Evolutionary conservation across 352 stramenopile species (phyloP).

Genomic region (Globisporangium middletonii): DNA sequence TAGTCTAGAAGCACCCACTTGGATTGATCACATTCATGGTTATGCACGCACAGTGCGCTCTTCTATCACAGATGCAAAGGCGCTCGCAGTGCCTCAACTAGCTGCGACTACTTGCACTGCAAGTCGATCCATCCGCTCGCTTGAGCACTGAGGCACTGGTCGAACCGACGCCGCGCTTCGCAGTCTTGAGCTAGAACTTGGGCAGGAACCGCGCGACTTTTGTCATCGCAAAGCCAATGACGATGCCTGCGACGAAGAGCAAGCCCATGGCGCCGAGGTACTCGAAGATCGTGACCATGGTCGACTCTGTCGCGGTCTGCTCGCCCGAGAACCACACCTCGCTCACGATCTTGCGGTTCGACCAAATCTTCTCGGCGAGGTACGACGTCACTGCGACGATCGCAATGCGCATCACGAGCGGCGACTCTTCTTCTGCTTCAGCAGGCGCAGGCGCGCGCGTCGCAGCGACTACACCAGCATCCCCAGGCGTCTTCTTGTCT

Average conservation of each 20-base stretch:
- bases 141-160: too few species aligned
- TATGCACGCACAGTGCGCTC: too few species aligned
- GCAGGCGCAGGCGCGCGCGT: neutral
- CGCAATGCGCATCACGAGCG: slow-evolving; percentile 46
- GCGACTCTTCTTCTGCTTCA: slow-evolving; percentile 17
- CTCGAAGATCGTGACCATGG: slow-evolving; percentile 71
- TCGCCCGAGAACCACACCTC: slow-evolving; percentile 55
- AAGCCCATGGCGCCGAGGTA: slow-evolving; percentile 74
- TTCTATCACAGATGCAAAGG: too few species aligned
- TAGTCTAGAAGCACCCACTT: too few species aligned
- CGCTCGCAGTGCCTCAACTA: too few species aligned
- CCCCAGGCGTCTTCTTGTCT: slow-evolving; percentile 5
- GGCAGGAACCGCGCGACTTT: slow-evolving; percentile 25
- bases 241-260: slow-evolving; percentile 63
- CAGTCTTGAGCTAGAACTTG: slow-evolving; percentile 1
- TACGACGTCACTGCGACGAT: slow-evolving; percentile 65
- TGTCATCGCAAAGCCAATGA: slow-evolving; percentile 48
- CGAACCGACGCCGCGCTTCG: neutral
- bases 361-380: slow-evolving; percentile 78
- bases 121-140: too few species aligned
- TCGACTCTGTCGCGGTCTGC: slow-evolving; percentile 43
- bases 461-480: neutral
- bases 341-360: slow-evolving; percentile 57
- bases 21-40: too few species aligned
- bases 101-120: too few species aligned